Base-by-base conservation (phyloP, 495 filamentous ascomycete species). In the Penicillium macrosclerotiorum region DNA sequence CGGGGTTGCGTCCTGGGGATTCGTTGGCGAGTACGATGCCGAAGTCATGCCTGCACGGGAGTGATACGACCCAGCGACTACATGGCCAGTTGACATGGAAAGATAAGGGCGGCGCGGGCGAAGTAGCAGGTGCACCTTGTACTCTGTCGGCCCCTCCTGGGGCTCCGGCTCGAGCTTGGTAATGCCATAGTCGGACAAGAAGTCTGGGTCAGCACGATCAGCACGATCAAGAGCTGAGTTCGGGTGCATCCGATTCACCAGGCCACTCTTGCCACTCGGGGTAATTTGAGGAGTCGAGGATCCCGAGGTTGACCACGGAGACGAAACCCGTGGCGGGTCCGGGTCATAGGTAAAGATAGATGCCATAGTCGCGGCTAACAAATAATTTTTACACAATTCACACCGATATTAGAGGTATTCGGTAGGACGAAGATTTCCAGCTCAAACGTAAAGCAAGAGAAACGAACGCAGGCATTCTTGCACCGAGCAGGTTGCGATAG, bases 281-380 rank as follows among this genome's bases (percentile, higher is more conserved):
- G 40, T 47, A 20, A 55, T 17, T 42, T 65, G 65, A 7, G 73
- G 69, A 12, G 71, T 75, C 26, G 65, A 67, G 6, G 70, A 68
- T 19, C 64, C 68, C 32, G 71, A 74, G 12, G 74, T 78, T 27
- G 84, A 75, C 93, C 93, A 98, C 19, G 93, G 94, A 8, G 92
- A 96, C 12, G 86, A 81, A 20, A 96, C 86, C 65, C 89, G 73
- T 4, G 89, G 87, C 26, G 92, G 88, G 48, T 94, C 85, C 8
- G 89, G 83, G 43, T 96, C 89, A 59, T 85, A 98, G 0, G 92
- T 96, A 66, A 98, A 98, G 46, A 98, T 89, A 11, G 90, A 95
- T 26, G 89, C 88, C 93, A 97, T 98, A 18, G 34, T 38, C 16
- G 32, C 17, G 18, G 33, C 29, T 29, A 36, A 34, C 23, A 8